Evolutionary conservation across 495 filamentous ascomycete genomes (phyloP), one percentile per base, ranked within the genome.

Genomic region (Thermochaetoides thermophila): DNA sequence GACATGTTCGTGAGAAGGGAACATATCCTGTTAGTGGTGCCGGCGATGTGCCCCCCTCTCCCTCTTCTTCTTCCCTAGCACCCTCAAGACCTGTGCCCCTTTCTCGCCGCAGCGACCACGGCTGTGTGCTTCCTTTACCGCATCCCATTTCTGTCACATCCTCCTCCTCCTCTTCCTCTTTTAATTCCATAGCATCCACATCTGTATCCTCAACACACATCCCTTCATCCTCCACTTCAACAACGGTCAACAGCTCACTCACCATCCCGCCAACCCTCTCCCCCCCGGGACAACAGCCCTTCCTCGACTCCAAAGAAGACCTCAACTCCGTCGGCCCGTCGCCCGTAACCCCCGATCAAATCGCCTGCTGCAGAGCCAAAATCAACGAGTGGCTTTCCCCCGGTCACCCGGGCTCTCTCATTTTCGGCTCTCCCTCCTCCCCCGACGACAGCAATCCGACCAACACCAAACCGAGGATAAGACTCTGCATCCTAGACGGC

Each of bases 261-360:
- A 44, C 32, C 29, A 46, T 42, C 25, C 29, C 17, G 13, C 25
- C 37, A 23, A 16, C 27, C 15, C 25, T 26, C 30, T 15, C 37
- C 18, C 27, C 28, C 20, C 13, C 6, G 9, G 20, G 19, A 30
- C 21, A 20, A 33, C 39, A 70, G 60, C 68, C 68, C 5, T 60
- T 66, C 10, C 50, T 86, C 11, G 56, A 68, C 29, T 80, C 74
- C 2, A 84, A 76, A 56, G 79, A 89, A 53, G 82, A 91, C 48
- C 66, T 78, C 40, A 86, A 89, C 55, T 59, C 67, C 1, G 46
- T 72, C 14, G 69, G 66, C 31, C 29, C 59, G 17, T 58, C 54
- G 37, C 64, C 68, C 5, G 60, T 73, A 7, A 25, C 57, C 2
- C 42, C 53, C 8, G 14, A 50, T 17, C 44, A 45, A 10, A 63